These are phyloP conservation scores for Peronospora belbahrii DNA, from an alignment of 352 stramenopile genomes.

Conservation along the genomic window DNA sequence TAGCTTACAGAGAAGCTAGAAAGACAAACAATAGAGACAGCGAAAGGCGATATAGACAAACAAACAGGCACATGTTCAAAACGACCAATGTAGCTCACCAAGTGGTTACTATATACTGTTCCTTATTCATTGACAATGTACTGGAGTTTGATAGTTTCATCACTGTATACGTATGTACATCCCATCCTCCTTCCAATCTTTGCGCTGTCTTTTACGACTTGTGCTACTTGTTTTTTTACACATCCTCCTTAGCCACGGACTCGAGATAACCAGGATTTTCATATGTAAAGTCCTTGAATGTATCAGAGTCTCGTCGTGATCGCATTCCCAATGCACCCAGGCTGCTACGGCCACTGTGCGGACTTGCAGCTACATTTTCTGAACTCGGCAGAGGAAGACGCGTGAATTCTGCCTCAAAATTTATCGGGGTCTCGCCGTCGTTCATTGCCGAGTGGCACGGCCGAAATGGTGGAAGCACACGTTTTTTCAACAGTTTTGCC, in stretches of 20 bases:
- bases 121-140: too few species aligned
- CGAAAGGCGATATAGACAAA: too few species aligned
- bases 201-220: too few species aligned
- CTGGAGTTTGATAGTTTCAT: too few species aligned
- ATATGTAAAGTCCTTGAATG: conserved; percentile 77
- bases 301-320: conserved; percentile 54
- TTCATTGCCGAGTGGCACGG: conserved; percentile 68
- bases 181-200: too few species aligned
- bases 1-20: too few species aligned
- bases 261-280: conserved; percentile 67
- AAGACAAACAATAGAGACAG: too few species aligned
- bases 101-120: too few species aligned
- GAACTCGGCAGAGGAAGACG: conserved; percentile 68
- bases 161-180: too few species aligned
- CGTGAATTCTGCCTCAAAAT: conserved; percentile 85
- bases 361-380: conserved; percentile 30
- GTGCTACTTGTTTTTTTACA: conserved; percentile 2
- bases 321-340: conserved; percentile 13
- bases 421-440: conserved; percentile 62
- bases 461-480: conserved; percentile 61
- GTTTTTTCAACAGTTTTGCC: conserved; percentile 44
- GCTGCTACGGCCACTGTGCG: conserved; percentile 5
- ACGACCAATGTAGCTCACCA: too few species aligned
- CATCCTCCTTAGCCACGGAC: conserved; percentile 28
- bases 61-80: too few species aligned